Evolutionary conservation across 1,139 yeast genomes (phyloP), one percentile per base, ranked within the genome.

Genomic region (Barnettozyma hawaiiensis): DNA sequence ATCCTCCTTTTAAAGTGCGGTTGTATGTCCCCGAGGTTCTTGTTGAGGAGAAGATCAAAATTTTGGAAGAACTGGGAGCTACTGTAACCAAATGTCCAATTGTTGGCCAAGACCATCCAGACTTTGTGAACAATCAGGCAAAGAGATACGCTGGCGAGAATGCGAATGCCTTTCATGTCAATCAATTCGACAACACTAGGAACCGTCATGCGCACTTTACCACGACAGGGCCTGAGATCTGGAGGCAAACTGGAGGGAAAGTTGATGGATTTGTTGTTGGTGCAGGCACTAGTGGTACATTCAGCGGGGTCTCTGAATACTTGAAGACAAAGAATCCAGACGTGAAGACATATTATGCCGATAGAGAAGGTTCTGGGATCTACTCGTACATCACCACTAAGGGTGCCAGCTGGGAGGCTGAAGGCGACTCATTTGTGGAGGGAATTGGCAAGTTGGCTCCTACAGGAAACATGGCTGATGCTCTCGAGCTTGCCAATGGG

Each of bases 261-360:
- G 41, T 54, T 10, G 50, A 47, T 36, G 58, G 49, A 8, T 54
- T 54, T 32, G 34, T 48, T 4, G 50, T 44, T 26, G 43, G 47
- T 4, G 49, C 51, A 20, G 57, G 58, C 7, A 52, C 58, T 5
- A 53, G 55, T 29, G 58, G 56, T 31, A 54, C 58, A 1, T 45
- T 51, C 23, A 28, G 33, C 20, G 58, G 58, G 1, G 45, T 47
- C 5, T 34, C 51, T 2, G 37, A 48, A 7, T 54, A 35, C 22
- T 32, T 54, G 16, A 53, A 50, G 33, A 42, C 39, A 6, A 29
- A 39, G 23, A 35, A 45, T 26, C 48, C 50, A 10, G 31, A 39
- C 2, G 31, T 47, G 2, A 45, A 43, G 24, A 33, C 49, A 7
- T 52, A 45, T 47, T 42, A 47, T 22, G 52, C 56, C 11, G 58